These are phyloP conservation scores for Tuber aestivum DNA, from an alignment of 495 filamentous ascomycete genomes.

Conservation along the genomic window DNA sequence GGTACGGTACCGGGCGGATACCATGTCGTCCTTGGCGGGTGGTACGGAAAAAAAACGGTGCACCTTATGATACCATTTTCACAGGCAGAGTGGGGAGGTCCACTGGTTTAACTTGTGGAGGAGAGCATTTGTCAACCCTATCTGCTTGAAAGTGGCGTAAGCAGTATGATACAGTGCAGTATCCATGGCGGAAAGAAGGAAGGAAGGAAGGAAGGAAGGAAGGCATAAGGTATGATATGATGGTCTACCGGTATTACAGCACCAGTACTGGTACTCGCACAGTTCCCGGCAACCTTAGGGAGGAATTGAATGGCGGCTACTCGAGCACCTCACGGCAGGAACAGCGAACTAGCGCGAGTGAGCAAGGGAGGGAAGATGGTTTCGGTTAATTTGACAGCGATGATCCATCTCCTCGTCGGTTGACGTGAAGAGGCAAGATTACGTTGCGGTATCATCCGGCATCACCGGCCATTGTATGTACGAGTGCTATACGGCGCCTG, in stretches of 20 bases:
- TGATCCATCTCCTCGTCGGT: background rate
- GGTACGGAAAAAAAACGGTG: background rate
- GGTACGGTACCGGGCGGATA: background rate
- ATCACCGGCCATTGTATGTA: too few species aligned
- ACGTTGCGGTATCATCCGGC: too few species aligned
- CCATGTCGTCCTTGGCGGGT: background rate
- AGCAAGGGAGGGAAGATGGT: too few species aligned
- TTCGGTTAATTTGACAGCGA: background rate
- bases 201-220: background rate
- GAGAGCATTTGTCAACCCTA: background rate
- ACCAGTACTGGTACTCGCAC: too few species aligned
- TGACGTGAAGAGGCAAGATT: too few species aligned
- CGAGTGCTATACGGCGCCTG: too few species aligned
- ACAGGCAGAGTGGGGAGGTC: background rate
- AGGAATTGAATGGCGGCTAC: too few species aligned
- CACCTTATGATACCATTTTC: background rate
- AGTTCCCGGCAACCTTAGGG: too few species aligned
- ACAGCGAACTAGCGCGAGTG: too few species aligned
- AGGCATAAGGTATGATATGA: background rate
- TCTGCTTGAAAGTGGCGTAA: background rate
- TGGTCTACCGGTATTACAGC: too few species aligned
- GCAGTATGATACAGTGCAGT: background rate
- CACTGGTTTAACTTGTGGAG: background rate
- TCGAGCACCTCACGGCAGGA: too few species aligned
- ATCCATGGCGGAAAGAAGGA: background rate